Conservation (phyloP, 768 basidiomycete genomes). For the Multifurca ochricompacta region DNA sequence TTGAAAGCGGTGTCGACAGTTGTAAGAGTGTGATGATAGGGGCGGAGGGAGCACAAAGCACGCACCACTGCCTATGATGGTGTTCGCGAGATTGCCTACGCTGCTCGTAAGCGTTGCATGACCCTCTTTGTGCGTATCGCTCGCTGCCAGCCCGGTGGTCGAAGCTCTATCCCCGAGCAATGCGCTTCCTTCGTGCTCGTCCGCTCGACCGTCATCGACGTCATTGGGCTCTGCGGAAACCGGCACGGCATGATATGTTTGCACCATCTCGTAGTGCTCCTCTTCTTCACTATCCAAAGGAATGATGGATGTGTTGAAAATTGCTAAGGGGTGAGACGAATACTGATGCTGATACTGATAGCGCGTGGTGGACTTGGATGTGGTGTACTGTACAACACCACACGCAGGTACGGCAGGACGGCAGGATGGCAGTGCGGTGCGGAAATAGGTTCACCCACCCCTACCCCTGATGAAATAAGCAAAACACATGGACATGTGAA, state of each 20-base stretch:
- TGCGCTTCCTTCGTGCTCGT: constrained; percentile 47
- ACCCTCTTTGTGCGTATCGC: constrained; percentile 42
- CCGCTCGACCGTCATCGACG: constrained; percentile 26
- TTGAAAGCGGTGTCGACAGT: background rate
- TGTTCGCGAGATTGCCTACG: constrained; percentile 78
- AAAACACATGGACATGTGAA: background rate
- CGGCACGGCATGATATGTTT: constrained; percentile 54
- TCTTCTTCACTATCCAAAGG: constrained; percentile 11
- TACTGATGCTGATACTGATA: too few relatives aligned
- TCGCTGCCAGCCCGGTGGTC: constrained; percentile 20
- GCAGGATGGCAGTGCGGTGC: too few relatives aligned
- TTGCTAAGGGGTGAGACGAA: background rate
- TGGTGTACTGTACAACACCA: too few relatives aligned
- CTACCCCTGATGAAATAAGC: too few relatives aligned
- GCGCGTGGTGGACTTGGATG: too few relatives aligned
- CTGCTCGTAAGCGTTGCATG: constrained; percentile 62
- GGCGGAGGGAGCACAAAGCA: background rate
- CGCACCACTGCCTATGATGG: constrained; percentile 85
- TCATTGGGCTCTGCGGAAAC: constrained; percentile 27
- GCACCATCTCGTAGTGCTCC: constrained; percentile 53
- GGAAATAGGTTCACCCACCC: too few relatives aligned
- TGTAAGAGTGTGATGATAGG: background rate
- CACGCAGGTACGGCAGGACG: too few relatives aligned
- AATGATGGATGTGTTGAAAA: background rate
- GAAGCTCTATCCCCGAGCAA: constrained; percentile 43